Percentiles rank a stretch among this genome's conserved stretches.
These are phyloP conservation scores for Leccinum fallax DNA, from an alignment of 1,284 basidiomycete species.

Conservation along the genomic window DNA sequence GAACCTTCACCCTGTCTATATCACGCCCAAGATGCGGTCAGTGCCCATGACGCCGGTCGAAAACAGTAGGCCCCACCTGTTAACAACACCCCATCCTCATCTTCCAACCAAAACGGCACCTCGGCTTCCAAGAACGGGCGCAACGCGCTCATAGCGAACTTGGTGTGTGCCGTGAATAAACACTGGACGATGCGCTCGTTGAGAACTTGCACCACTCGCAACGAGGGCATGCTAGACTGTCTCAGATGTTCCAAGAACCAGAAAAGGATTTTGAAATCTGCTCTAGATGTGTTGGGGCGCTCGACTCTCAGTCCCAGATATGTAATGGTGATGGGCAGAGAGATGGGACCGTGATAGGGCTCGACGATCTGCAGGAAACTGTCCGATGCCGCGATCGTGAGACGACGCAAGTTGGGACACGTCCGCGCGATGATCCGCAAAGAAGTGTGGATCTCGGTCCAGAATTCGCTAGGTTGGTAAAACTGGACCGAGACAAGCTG, in stretches of 20 bases:
- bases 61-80: too few species aligned
- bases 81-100: too few species aligned
- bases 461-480: neutral
- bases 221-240: slow-evolving; percentile 15
- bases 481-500: slow-evolving; percentile 26
- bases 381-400: slow-evolving; percentile 19
- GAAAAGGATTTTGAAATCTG: slow-evolving; percentile 16
- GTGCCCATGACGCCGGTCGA: too few species aligned
- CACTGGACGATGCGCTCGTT: slow-evolving; percentile 21
- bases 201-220: slow-evolving; percentile 29
- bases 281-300: slow-evolving; percentile 9
- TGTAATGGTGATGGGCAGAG: slow-evolving; percentile 18
- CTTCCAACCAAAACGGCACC: too few species aligned
- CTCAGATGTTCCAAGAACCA: slow-evolving; percentile 15
- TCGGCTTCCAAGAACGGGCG: slow-evolving; percentile 1
- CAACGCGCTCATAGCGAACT: slow-evolving; percentile 12
- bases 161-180: slow-evolving; percentile 22
- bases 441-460: neutral
- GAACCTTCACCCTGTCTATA: neutral
- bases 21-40: too few species aligned
- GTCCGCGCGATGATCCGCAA: slow-evolving; percentile 11
- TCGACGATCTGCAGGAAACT: neutral
- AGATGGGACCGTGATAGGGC: neutral
- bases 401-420: slow-evolving; percentile 25
- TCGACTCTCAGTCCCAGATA: slow-evolving; percentile 21